Base-by-base conservation (phyloP, 176 grass and related monocot genomes). In the Oryza punctata region DNA sequence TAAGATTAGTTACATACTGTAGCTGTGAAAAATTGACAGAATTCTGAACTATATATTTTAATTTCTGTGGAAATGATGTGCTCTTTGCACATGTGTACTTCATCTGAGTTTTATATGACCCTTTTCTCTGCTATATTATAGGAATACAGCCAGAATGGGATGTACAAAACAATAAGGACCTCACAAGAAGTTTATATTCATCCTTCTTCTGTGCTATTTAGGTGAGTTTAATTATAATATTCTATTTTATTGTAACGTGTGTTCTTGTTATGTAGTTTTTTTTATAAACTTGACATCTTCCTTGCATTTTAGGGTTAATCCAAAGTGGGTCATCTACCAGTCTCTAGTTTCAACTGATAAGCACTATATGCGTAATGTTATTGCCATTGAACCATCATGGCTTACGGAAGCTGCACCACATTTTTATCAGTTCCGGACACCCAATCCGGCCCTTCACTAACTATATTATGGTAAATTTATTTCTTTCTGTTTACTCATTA, bases 161-260 rank as follows among this genome's bases (percentile, higher is more conserved):
- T 93, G 93, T 98, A 98, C 78, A 98, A 95, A 83, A 98, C 92
- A 63, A 75, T 93, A 79, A 93, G 91, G 79, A 95, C 92, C 66
- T 93, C 87, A 47, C 92, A 95, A 84, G 96, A 98, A 98, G 93
- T 98, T 38, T 98, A 93, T 72, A 98, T 98, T 23, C 96, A 98
- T 90, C 96, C 96, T 82, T 98, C 96, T 87, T 98, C 96, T 49
- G 93, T 95, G 69, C 91, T 98, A 69, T 98, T 98, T 85, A 93
- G 93, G 96, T 95, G 79, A 82, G 78, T 86, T 78, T 78, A 38
- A 7, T 24, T 24, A 63, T 21, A 37, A 57, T 83, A 81, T 83
- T 3, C 43, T 86, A 41, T 76, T 5, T 70, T 87, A 60, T 10
- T 60, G 54, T 65, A 10, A 76, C 69, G 11, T 12, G 13, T 12